phyloP scores from a whole-genome alignment of 2,329 filamentous ascomycete genomes.

The Aspergillus niger region DNA sequence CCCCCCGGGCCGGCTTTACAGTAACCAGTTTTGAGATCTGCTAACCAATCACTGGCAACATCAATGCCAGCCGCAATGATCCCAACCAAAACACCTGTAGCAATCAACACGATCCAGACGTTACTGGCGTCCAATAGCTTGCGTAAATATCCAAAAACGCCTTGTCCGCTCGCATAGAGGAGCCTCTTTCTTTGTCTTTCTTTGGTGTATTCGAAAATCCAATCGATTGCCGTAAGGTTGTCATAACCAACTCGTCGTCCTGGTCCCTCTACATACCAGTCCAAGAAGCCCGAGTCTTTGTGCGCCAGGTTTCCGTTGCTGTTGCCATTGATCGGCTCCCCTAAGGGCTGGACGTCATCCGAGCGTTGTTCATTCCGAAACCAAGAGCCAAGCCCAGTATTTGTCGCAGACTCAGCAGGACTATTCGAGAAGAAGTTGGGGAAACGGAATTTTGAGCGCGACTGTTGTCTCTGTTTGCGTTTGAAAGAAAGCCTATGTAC shows the following conservation, averaged over 20 bases:
- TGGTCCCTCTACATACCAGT: constrained; percentile 90
- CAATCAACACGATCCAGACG: constrained; percentile 85
- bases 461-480: constrained; percentile 42
- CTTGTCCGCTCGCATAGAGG: constrained; percentile 68
- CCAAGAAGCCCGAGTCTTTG: constrained; percentile 51
- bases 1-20: constrained; percentile 77
- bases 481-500: constrained; percentile 44
- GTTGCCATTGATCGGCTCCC: constrained; percentile 25
- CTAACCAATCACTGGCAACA: constrained; percentile 88
- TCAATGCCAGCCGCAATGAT: constrained; percentile 85
- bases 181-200: constrained; percentile 85
- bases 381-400: constrained; percentile 25
- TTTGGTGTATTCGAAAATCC: constrained; percentile 98
- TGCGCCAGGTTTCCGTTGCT: constrained; percentile 24
- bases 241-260: constrained; percentile 92
- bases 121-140: constrained; percentile 82
- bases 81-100: constrained; percentile 82
- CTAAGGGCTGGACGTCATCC: constrained; percentile 30
- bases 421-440: constrained; percentile 41
- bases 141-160: constrained; percentile 71
- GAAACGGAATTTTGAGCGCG: constrained; percentile 41
- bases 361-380: constrained; percentile 29
- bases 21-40: constrained; percentile 86
- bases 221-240: constrained; percentile 95
- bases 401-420: constrained; percentile 28